Conservation (phyloP, 139 green algal species). For the Chlamydomonas sphaeroides region DNA sequence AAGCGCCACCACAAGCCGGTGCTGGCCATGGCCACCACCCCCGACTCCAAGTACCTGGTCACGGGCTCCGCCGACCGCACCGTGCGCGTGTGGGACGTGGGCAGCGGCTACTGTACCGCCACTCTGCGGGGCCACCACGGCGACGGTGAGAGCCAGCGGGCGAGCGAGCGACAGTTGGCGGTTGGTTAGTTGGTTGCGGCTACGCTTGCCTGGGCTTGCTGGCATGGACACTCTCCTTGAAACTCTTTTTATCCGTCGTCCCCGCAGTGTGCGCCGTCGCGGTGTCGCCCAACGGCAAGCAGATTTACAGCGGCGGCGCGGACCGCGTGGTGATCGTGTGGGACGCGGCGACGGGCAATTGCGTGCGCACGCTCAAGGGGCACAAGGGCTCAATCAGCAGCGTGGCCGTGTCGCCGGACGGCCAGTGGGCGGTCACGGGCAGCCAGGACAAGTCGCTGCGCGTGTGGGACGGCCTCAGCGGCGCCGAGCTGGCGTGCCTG, state of each 20-base stretch:
- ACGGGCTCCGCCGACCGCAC: slow-evolving; percentile 27
- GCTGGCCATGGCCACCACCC: slow-evolving; percentile 6
- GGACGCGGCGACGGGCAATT: slow-evolving; percentile 35
- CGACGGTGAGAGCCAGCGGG: slow-evolving; percentile 27
- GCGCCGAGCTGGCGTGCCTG: slow-evolving; percentile 28
- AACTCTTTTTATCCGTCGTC: too few species aligned
- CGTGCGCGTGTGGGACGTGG: slow-evolving; percentile 38
- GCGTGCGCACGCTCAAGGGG: slow-evolving; percentile 8
- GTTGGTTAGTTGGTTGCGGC: too few species aligned
- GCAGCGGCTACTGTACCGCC: slow-evolving; percentile 21
- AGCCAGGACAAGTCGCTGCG: neutral
- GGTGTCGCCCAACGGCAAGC: slow-evolving; percentile 16
- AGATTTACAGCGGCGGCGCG: slow-evolving; percentile 6
- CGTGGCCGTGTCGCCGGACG: slow-evolving; percentile 30
- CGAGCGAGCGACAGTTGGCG: too few species aligned
- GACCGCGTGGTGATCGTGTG: slow-evolving; percentile 28
- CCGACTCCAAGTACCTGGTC: slow-evolving; percentile 31
- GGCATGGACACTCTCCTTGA: too few species aligned
- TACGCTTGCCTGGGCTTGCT: too few species aligned
- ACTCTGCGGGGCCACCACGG: slow-evolving; percentile 20
- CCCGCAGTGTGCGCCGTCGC: slow-evolving; percentile 20
- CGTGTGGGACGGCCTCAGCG: slow-evolving; percentile 28
- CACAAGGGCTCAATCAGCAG: slow-evolving; percentile 32
- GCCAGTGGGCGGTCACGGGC: slow-evolving; percentile 22
- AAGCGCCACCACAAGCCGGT: slow-evolving; percentile 29